Percentiles rank a stretch among this genome's conserved stretches.
Conservation (phyloP, 2,329 filamentous ascomycete species). For the Colletotrichum horii region DNA sequence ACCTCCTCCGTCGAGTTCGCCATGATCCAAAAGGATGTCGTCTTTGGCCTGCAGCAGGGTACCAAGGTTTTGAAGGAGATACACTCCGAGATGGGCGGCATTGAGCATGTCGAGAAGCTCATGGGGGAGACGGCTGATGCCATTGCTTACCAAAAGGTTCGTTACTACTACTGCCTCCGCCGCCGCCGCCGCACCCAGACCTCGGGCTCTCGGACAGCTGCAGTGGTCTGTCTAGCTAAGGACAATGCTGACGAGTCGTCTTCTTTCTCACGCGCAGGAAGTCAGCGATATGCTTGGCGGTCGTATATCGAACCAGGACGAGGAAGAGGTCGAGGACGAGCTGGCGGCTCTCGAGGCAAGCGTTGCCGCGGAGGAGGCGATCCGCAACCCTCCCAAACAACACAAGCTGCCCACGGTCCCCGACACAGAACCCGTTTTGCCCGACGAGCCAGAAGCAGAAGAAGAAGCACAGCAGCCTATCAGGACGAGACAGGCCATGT, state of each 20-base stretch:
- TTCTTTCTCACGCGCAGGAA: slow-evolving; percentile 61
- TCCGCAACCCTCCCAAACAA: slow-evolving; percentile 9
- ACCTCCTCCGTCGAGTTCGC: slow-evolving; percentile 93
- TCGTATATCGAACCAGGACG: slow-evolving; percentile 90
- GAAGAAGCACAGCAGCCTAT: slow-evolving; percentile 13
- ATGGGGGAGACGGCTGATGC: slow-evolving; percentile 93
- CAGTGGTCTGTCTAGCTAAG: not conserved
- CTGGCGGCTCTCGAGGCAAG: slow-evolving; percentile 74
- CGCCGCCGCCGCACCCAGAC: not conserved
- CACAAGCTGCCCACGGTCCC: slow-evolving; percentile 32
- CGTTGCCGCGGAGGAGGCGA: slow-evolving; percentile 12
- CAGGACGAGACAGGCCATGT: slow-evolving; percentile 36
- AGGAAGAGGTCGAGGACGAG: slow-evolving; percentile 98
- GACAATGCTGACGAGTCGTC: not conserved
- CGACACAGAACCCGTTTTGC: slow-evolving; percentile 36
- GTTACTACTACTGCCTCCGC: slow-evolving; percentile 27
- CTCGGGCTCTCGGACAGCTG: not conserved
- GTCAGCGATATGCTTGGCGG: slow-evolving; percentile 89
- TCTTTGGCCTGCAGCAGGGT: slow-evolving; percentile 91
- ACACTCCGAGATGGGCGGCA: slow-evolving; percentile 91
- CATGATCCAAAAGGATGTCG: slow-evolving; percentile 92
- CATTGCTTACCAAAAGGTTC: slow-evolving; percentile 85
- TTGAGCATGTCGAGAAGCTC: slow-evolving; percentile 93
- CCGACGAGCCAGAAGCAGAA: slow-evolving; percentile 19
- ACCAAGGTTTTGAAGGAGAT: slow-evolving; percentile 90